phyloP scores from a whole-genome alignment of 2,329 filamentous ascomycete genomes.

The Graphiopsis chlorocephala region DNA sequence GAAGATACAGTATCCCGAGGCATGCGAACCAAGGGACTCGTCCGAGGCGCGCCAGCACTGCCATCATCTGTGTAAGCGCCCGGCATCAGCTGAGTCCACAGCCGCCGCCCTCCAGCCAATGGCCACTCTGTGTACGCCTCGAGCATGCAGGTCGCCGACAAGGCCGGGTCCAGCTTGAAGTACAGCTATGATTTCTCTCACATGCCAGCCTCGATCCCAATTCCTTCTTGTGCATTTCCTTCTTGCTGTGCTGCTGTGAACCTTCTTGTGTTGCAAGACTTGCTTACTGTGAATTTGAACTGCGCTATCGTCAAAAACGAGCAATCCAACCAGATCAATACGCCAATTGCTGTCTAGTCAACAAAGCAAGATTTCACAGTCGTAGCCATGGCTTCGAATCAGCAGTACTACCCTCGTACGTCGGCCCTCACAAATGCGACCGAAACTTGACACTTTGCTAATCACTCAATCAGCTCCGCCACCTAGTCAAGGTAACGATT shows the following conservation, averaged over 20 bases:
- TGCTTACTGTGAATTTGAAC: not conserved
- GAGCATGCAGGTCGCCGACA: constrained; percentile 6
- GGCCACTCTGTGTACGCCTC: not conserved
- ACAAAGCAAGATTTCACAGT: not conserved
- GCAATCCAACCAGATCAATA: not conserved
- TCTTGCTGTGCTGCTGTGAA: not conserved
- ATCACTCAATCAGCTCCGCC: constrained; percentile 22
- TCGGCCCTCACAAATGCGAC: not conserved
- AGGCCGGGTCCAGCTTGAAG: not conserved
- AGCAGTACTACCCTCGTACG: constrained; percentile 35
- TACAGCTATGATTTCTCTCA: constrained; percentile 8
- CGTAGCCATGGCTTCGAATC: constrained; percentile 12
- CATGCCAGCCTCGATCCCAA: not conserved
- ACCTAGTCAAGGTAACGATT: constrained; percentile 1
- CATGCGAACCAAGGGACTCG: not conserved
- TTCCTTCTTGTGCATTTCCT: not conserved
- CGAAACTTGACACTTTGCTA: not conserved
- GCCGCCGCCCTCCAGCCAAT: constrained; percentile 13
- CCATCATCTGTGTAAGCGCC: constrained; percentile 11
- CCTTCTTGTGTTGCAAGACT: not conserved
- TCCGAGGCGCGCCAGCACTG: not conserved
- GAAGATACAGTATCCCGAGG: not conserved
- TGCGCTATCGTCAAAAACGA: not conserved
- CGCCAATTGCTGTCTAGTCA: not conserved
- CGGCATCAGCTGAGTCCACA: constrained; percentile 10